phyloP scores from a whole-genome alignment of 768 basidiomycete genomes.

The Leucosporidium scottii region DNA sequence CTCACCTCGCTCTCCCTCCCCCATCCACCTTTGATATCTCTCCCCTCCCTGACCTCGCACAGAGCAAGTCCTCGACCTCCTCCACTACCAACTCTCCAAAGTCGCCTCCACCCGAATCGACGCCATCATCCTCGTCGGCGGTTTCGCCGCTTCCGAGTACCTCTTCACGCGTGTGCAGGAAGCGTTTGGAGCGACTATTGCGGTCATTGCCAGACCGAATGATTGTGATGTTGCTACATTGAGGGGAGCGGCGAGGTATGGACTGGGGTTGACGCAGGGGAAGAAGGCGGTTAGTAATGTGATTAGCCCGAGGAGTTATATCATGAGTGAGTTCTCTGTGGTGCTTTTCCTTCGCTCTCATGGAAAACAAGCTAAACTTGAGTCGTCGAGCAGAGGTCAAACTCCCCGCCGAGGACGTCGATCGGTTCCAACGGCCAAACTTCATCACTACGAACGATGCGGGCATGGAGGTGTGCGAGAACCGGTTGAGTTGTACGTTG shows the following conservation, averaged over 20 bases:
- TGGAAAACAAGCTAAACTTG: not conserved
- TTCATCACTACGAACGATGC: constrained; percentile 74
- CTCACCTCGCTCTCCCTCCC: too few species aligned
- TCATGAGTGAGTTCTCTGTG: constrained; percentile 19
- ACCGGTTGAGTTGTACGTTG: constrained; percentile 51
- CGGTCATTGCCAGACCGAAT: constrained; percentile 69
- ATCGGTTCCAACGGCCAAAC: constrained; percentile 71
- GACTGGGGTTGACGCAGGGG: constrained; percentile 47
- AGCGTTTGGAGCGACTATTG: constrained; percentile 56
- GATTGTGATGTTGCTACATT: constrained; percentile 84
- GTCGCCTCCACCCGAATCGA: constrained; percentile 52
- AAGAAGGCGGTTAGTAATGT: constrained; percentile 16
- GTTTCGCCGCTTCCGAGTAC: constrained; percentile 78
- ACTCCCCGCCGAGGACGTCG: constrained; percentile 76
- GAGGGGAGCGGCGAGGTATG: constrained; percentile 43
- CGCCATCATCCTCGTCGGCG: constrained; percentile 81
- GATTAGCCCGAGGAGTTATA: constrained; percentile 19
- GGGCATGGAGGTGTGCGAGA: constrained; percentile 71
- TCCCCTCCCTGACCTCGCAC: not conserved
- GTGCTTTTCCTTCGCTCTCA: not conserved
- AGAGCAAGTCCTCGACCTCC: constrained; percentile 63
- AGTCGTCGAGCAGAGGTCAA: constrained; percentile 50
- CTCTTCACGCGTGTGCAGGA: constrained; percentile 64
- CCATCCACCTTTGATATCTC: not conserved
- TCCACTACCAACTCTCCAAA: constrained; percentile 65